Percentiles rank a stretch among this genome's conserved stretches.
Evolutionary conservation across 2,329 filamentous ascomycete genomes (phyloP).

Genomic region (Aphanocladium album): DNA sequence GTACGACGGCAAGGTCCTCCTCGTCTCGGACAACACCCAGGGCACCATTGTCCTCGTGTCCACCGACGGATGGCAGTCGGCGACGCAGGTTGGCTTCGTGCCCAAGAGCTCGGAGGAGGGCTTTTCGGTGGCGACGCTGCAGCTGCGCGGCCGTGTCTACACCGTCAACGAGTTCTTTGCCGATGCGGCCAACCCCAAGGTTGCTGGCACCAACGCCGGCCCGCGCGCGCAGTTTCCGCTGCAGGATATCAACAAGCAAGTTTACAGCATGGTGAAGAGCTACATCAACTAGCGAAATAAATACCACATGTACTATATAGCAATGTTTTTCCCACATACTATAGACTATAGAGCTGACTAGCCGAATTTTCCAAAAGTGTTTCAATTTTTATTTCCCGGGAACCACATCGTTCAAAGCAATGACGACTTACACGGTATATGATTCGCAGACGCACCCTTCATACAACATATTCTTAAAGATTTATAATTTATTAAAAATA

Average conservation of each 20-base stretch:
- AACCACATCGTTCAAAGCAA: too few relatives aligned
- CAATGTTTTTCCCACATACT: too few relatives aligned
- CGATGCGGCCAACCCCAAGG: background rate
- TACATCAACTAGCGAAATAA: background rate
- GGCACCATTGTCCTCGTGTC: conserved; percentile 34
- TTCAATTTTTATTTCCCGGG: too few relatives aligned
- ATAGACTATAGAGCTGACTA: too few relatives aligned
- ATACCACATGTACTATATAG: too few relatives aligned
- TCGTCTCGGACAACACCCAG: conserved; percentile 25
- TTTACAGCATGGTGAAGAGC: background rate
- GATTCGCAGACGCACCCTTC: too few relatives aligned
- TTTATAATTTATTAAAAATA: too few relatives aligned
- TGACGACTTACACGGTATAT: too few relatives aligned
- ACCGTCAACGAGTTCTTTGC: background rate
- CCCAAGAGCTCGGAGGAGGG: conserved; percentile 19
- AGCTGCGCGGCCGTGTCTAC: conserved; percentile 10
- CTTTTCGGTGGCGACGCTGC: conserved; percentile 14
- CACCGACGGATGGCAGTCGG: conserved; percentile 30
- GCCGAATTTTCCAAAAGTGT: too few relatives aligned
- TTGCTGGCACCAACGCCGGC: background rate
- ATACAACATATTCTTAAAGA: too few relatives aligned
- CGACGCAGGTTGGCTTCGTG: conserved; percentile 30
- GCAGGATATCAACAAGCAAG: background rate
- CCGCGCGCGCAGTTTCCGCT: background rate
- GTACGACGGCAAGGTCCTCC: conserved; percentile 29